Evolutionary conservation across 164 flowering plant genomes (phyloP).

Genomic region (Cinnamomum chago): DNA sequence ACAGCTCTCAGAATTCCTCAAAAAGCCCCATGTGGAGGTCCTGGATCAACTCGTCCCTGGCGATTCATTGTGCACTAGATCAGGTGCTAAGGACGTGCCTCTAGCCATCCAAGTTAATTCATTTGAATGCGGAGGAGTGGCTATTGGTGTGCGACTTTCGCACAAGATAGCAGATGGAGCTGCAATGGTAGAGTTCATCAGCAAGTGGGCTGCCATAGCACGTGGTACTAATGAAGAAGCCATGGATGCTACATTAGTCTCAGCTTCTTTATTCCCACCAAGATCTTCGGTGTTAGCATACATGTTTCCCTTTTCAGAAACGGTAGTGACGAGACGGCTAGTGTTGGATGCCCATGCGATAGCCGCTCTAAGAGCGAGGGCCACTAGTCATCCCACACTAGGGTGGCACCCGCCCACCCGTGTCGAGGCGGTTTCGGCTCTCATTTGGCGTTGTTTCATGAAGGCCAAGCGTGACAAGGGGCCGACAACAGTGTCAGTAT

Average conservation of each 20-base stretch:
- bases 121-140: slow-evolving; percentile 57
- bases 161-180: slow-evolving; percentile 45
- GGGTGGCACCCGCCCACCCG: slow-evolving; percentile 1
- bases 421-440: slow-evolving; percentile 2
- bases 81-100: not conserved
- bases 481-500: slow-evolving; percentile 8
- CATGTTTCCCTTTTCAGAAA: not conserved
- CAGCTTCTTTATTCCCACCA: slow-evolving; percentile 27
- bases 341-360: not conserved
- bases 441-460: slow-evolving; percentile 3
- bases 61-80: not conserved
- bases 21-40: slow-evolving; percentile 13
- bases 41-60: slow-evolving; percentile 30
- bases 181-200: slow-evolving; percentile 30
- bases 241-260: slow-evolving; percentile 20
- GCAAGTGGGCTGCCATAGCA: slow-evolving; percentile 37
- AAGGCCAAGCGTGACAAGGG: not conserved
- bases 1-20: slow-evolving; percentile 12
- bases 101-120: slow-evolving; percentile 37
- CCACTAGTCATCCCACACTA: no score
- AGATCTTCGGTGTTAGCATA: slow-evolving; percentile 1
- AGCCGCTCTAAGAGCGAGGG: not conserved
- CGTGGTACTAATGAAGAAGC: slow-evolving; percentile 7
- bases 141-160: slow-evolving; percentile 41
- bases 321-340: slow-evolving; percentile 8